phyloP scores from a whole-genome alignment of 2,329 filamentous ascomycete species.

The Colletotrichum brevisporum region DNA sequence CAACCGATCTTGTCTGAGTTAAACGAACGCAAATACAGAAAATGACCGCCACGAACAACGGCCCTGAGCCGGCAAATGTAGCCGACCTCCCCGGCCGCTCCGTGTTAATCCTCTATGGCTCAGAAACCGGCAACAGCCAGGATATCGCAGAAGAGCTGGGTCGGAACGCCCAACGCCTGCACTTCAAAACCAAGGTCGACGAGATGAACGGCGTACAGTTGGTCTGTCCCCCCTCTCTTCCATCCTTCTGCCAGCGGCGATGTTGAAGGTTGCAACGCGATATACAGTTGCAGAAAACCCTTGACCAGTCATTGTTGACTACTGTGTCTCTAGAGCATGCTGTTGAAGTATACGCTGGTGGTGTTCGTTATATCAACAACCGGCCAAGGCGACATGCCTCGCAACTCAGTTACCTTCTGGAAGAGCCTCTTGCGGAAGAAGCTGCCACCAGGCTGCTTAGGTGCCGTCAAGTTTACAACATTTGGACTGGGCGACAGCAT shows the following conservation, averaged over 20 bases:
- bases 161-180: slow-evolving; percentile 80
- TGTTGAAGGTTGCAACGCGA: neutral
- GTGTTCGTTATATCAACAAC: slow-evolving; percentile 92
- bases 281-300: neutral
- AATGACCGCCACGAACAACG: slow-evolving; percentile 28
- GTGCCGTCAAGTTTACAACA: slow-evolving; percentile 79
- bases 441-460: slow-evolving; percentile 78
- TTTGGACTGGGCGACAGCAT: slow-evolving; percentile 97
- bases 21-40: neutral
- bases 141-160: slow-evolving; percentile 91
- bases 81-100: slow-evolving; percentile 53
- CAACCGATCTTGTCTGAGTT: too few species aligned
- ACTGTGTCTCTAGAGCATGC: slow-evolving; percentile 56
- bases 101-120: slow-evolving; percentile 87
- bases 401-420: slow-evolving; percentile 88
- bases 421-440: slow-evolving; percentile 84
- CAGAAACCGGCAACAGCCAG: slow-evolving; percentile 94
- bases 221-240: slow-evolving; percentile 64
- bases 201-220: slow-evolving; percentile 84
- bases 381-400: slow-evolving; percentile 92
- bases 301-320: neutral
- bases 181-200: slow-evolving; percentile 81
- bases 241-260: too few species aligned
- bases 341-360: slow-evolving; percentile 70
- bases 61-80: slow-evolving; percentile 42